Evolutionary conservation across 305 asterid genomes (phyloP).

Genomic region (Solanum hybrid): DNA sequence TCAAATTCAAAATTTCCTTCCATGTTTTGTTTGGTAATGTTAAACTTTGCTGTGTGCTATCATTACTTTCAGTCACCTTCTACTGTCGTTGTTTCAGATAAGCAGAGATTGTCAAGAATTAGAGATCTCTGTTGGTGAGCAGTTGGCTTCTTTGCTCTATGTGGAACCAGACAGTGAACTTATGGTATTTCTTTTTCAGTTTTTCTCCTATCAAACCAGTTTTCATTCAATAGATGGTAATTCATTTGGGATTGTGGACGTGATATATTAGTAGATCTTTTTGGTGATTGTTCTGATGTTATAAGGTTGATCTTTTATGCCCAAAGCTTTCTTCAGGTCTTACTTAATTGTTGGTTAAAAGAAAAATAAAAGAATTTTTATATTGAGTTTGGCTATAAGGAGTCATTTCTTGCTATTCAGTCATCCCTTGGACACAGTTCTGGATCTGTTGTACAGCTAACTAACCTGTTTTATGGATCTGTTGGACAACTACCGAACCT

Average conservation of each 20-base stretch:
- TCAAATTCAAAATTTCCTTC: background rate
- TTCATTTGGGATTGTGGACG: background rate
- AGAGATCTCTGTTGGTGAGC: conserved; percentile 89
- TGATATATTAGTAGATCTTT: background rate
- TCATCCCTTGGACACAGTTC: background rate
- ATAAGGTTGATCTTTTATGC: background rate
- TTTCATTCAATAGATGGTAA: background rate
- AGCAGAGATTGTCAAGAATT: conserved; percentile 97
- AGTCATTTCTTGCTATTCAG: background rate
- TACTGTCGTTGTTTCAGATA: conserved; percentile 55
- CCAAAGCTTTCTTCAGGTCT: background rate
- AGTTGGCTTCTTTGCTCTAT: conserved; percentile 85
- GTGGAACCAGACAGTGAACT: conserved; percentile 99
- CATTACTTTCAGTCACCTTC: conserved; percentile 1
- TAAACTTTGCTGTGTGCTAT: background rate
- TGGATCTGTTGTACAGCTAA: background rate
- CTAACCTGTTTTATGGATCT: background rate
- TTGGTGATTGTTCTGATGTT: background rate
- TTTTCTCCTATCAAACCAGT: background rate
- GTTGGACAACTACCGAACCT: background rate
- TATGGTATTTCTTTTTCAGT: conserved; percentile 44
- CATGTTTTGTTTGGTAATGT: background rate
- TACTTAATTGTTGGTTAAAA: background rate
- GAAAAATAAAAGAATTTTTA: background rate
- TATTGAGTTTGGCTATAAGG: background rate